Conservation (phyloP, 345 rosid species). For the Kernera saxatilis region DNA sequence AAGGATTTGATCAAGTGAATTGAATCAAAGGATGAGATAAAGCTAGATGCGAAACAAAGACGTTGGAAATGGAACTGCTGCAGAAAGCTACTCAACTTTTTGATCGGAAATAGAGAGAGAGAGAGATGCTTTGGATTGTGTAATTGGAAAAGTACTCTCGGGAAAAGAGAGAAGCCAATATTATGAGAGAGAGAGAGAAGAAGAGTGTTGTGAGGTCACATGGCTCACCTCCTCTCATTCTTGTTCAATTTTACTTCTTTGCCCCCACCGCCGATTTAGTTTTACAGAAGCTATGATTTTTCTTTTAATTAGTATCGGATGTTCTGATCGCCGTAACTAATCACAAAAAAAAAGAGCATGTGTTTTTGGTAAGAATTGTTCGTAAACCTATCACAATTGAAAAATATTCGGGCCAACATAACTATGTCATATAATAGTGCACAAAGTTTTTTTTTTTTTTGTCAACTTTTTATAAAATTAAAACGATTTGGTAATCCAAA, state of each 20-base stretch:
- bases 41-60: slow-evolving; percentile 17
- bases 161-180: slow-evolving; percentile 33
- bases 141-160: slow-evolving; percentile 8
- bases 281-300: background rate
- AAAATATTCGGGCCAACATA: too few relatives aligned
- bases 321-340: too few relatives aligned
- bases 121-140: slow-evolving; percentile 22
- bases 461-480: too few relatives aligned
- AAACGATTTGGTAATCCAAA: too few relatives aligned
- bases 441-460: too few relatives aligned
- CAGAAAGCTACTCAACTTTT: slow-evolving; percentile 33
- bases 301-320: too few relatives aligned
- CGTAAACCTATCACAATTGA: too few relatives aligned
- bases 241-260: slow-evolving; percentile 6
- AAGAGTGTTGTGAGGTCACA: slow-evolving; percentile 45
- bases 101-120: slow-evolving; percentile 23
- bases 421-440: too few relatives aligned
- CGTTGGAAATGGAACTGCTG: slow-evolving; percentile 28
- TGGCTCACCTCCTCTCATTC: slow-evolving; percentile 43
- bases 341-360: too few relatives aligned
- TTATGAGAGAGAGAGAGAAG: slow-evolving; percentile 27
- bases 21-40: slow-evolving; percentile 1
- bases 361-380: too few relatives aligned
- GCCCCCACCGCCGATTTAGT: background rate
- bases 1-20: background rate